Percentiles rank a stretch among this genome's conserved stretches.
These are phyloP conservation scores for Pilasporangium apinafurcum DNA, from an alignment of 352 stramenopile species.

Conservation along the genomic window DNA sequence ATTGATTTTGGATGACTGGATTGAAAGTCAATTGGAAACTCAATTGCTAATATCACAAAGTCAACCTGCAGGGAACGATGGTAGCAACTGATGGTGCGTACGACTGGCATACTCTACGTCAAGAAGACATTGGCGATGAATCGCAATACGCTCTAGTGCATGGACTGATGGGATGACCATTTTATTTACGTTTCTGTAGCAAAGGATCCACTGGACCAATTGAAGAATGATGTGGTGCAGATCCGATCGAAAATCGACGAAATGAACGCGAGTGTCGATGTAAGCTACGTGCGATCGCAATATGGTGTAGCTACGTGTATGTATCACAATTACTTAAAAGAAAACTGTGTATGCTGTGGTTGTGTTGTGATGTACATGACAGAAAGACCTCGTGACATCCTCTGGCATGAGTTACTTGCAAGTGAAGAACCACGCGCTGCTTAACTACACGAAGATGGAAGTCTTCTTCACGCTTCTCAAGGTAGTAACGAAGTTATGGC, in stretches of 20 bases:
- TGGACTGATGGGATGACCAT: background rate
- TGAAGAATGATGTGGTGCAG: constrained; percentile 49
- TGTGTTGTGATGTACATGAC: background rate
- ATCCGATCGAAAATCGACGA: constrained; percentile 48
- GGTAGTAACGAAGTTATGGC: too few relatives aligned
- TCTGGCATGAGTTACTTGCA: constrained; percentile 75
- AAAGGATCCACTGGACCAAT: constrained; percentile 34
- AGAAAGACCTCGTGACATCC: constrained; percentile 57
- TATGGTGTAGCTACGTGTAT: background rate
- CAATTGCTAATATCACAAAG: background rate
- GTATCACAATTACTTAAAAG: too few relatives aligned
- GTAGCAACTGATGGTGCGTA: constrained; percentile 24
- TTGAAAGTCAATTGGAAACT: constrained; percentile 14
- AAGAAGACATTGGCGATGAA: too few relatives aligned
- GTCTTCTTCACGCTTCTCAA: constrained; percentile 84
- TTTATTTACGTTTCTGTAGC: constrained; percentile 11
- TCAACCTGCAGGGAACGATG: constrained; percentile 12
- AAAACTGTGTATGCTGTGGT: background rate
- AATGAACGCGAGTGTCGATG: constrained; percentile 33
- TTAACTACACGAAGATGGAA: constrained; percentile 85
- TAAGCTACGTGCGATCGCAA: constrained; percentile 11
- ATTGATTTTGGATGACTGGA: constrained; percentile 9
- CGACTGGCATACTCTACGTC: background rate
- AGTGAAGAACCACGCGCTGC: constrained; percentile 84
- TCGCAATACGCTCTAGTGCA: too few relatives aligned